Conservation (phyloP, 1,284 basidiomycete species). For the Cutaneotrichosporon cavernicola region DNA sequence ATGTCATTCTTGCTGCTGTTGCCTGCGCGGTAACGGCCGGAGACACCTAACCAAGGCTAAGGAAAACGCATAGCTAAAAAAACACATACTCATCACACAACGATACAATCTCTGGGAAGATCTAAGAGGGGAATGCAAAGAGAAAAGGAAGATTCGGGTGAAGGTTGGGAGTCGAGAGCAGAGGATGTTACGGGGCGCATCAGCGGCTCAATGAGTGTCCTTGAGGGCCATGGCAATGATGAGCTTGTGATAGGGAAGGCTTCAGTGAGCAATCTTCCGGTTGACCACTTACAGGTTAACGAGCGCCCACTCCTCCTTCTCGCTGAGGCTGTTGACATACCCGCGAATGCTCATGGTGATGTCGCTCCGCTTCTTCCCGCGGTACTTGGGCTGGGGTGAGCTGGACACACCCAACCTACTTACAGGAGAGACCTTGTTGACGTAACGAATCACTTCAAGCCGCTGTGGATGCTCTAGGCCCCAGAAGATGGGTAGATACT, state of each 20-base stretch:
- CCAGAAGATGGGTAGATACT: background rate
- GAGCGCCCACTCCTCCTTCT: constrained; percentile 18
- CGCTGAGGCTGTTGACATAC: constrained; percentile 17
- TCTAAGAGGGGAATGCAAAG: background rate
- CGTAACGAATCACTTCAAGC: constrained; percentile 14
- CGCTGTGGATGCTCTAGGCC: background rate
- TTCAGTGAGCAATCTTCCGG: background rate
- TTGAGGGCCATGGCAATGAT: constrained; percentile 16
- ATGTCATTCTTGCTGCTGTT: background rate
- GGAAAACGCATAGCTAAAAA: background rate
- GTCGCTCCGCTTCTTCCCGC: constrained; percentile 10
- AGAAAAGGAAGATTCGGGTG: background rate
- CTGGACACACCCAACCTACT: background rate
- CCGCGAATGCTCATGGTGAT: constrained; percentile 14
- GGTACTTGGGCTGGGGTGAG: constrained; percentile 8
- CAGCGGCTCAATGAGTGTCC: background rate
- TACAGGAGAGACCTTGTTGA: constrained; percentile 9
- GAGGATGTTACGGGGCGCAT: background rate
- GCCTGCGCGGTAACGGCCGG: too few species aligned
- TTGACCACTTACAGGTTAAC: constrained; percentile 11
- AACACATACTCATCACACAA: constrained; percentile 1
- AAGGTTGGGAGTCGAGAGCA: background rate
- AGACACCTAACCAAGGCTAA: background rate
- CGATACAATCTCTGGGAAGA: constrained; percentile 3
- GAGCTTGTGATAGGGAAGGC: constrained; percentile 16